Conservation (phyloP, 495 filamentous ascomycete species). For the Aspergillus biplanus region DNA sequence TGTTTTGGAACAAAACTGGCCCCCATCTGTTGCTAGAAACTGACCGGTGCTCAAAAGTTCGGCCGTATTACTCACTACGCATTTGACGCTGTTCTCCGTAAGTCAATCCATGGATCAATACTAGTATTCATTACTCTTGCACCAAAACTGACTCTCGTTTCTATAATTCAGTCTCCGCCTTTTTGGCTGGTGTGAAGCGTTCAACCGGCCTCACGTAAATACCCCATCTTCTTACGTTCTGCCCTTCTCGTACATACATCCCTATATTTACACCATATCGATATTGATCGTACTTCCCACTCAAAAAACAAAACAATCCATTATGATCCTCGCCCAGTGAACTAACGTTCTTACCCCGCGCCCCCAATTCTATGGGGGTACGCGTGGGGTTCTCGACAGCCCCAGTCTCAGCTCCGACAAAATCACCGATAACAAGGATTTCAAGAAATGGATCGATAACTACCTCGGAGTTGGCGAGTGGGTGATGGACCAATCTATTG, state of each 20-base stretch:
- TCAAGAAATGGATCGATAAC: conserved; percentile 90
- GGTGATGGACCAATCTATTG: conserved; percentile 97
- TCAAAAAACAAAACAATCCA: conserved; percentile 14
- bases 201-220: conserved; percentile 97
- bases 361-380: conserved; percentile 33
- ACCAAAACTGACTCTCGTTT: conserved; percentile 28
- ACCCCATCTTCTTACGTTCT: conserved; percentile 20
- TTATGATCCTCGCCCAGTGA: not conserved
- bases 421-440: conserved; percentile 79
- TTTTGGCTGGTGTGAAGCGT: conserved; percentile 93
- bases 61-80: conserved; percentile 92
- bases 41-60: conserved; percentile 61
- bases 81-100: conserved; percentile 93
- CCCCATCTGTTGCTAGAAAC: conserved; percentile 16
- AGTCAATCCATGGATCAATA: conserved; percentile 33
- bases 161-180: conserved; percentile 73
- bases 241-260: not conserved
- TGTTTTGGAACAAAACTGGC: not conserved
- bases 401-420: conserved; percentile 87
- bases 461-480: conserved; percentile 96
- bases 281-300: not conserved
- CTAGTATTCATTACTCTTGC: not conserved
- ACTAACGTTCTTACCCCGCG: conserved; percentile 41
- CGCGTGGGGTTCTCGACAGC: conserved; percentile 53
- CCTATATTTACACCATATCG: not conserved